Evolutionary conservation across 108 stramenopile genomes (phyloP).

Genomic region (Skeletonema potamos): DNA sequence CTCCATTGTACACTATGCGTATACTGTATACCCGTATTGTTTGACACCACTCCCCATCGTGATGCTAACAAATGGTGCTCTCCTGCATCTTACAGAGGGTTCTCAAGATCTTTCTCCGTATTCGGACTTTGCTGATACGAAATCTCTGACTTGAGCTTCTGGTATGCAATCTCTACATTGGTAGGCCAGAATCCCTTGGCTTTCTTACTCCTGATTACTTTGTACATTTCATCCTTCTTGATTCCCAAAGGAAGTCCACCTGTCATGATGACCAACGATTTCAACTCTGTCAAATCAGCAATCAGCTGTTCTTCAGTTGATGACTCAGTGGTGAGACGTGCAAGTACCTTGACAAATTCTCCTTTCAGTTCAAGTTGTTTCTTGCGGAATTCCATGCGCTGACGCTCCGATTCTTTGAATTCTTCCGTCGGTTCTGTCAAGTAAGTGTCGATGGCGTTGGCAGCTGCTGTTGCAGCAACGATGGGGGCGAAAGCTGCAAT

Average conservation of each 20-base stretch:
- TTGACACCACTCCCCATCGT: no score
- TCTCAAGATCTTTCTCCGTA: conserved; percentile 68
- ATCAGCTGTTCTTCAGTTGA: conserved; percentile 57
- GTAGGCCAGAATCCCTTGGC: conserved; percentile 84
- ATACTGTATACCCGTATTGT: no score
- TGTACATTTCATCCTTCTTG: conserved; percentile 82
- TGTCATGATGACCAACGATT: conserved; percentile 44
- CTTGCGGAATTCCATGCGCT: conserved; percentile 77
- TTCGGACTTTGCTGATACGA: conserved; percentile 82
- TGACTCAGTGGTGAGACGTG: conserved; percentile 52
- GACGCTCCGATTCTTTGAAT: conserved; percentile 82
- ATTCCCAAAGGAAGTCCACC: conserved; percentile 83
- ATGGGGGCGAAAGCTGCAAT: neutral
- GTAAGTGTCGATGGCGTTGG: conserved; percentile 49
- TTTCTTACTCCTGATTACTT: conserved; percentile 76
- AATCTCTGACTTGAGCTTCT: conserved; percentile 69
- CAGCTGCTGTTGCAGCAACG: neutral
- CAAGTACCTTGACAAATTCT: conserved; percentile 60
- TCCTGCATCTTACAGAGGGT: conserved; percentile 54
- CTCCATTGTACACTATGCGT: no score
- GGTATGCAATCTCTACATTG: conserved; percentile 81
- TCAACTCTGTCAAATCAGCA: conserved; percentile 57
- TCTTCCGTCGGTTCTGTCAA: conserved; percentile 85
- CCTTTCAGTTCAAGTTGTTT: conserved; percentile 60
- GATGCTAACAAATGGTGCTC: neutral